These are phyloP conservation scores for Kodamaea restingae DNA, from an alignment of 805 yeast genomes.

Conservation along the genomic window DNA sequence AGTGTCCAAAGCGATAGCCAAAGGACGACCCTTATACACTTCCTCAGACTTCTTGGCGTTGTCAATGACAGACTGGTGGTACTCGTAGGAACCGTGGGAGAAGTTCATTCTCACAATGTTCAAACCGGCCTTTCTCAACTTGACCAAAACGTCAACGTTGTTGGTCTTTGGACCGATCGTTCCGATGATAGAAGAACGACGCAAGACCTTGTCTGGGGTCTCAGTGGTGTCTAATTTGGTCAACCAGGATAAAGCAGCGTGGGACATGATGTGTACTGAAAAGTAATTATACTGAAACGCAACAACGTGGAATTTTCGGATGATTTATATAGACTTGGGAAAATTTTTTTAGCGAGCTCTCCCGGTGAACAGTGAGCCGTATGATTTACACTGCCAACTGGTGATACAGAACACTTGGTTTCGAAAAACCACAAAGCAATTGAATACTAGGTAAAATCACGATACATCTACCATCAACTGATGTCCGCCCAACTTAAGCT, in stretches of 20 bases:
- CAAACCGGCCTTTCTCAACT: conserved; percentile 93
- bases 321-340: conserved; percentile 4
- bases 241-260: conserved; percentile 71
- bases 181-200: conserved; percentile 97
- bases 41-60: conserved; percentile 93
- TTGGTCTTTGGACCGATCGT: conserved; percentile 99
- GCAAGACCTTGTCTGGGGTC: conserved; percentile 72
- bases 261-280: conserved; percentile 27
- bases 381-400: neutral
- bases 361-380: conserved; percentile 13
- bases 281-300: conserved; percentile 1
- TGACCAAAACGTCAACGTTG: conserved; percentile 75
- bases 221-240: conserved; percentile 67
- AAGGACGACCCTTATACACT: conserved; percentile 89
- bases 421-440: neutral
- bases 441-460: too few species aligned
- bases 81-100: conserved; percentile 96
- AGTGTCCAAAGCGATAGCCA: conserved; percentile 97
- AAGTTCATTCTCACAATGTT: conserved; percentile 99
- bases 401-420: neutral
- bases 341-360: conserved; percentile 10
- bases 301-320: conserved; percentile 2
- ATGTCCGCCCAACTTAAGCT: too few species aligned
- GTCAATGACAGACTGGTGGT: conserved; percentile 95
- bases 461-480: too few species aligned